phyloP scores from a whole-genome alignment of 2,329 filamentous ascomycete genomes.

The Trichoderma lentiforme region DNA sequence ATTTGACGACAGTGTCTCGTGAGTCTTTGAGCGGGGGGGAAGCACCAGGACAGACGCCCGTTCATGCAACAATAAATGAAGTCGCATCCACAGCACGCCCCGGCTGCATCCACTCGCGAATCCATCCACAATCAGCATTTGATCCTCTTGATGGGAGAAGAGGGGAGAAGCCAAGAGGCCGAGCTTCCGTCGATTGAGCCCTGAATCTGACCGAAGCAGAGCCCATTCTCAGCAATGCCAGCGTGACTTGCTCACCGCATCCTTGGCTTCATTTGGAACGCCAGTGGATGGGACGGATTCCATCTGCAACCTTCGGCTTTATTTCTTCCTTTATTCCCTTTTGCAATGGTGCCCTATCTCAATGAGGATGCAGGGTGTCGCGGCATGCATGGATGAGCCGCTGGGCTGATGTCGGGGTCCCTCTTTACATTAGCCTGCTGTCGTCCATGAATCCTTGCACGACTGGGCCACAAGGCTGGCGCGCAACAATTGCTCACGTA shows the following conservation, averaged over 20 bases:
- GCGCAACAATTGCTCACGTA: not conserved
- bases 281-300: not conserved
- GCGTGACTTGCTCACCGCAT: not conserved
- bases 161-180: not conserved
- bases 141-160: not conserved
- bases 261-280: not conserved
- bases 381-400: not conserved
- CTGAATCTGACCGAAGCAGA: not conserved
- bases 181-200: not conserved
- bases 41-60: not conserved
- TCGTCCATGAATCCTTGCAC: not conserved
- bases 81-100: not conserved
- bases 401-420: not conserved
- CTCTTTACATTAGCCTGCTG: not conserved
- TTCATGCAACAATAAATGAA: slow-evolving; percentile 11
- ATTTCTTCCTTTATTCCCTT: not conserved
- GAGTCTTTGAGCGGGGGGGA: not conserved
- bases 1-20: not conserved
- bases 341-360: not conserved
- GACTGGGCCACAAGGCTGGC: not conserved
- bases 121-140: not conserved
- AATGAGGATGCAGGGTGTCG: slow-evolving; percentile 8
- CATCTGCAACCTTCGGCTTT: not conserved
- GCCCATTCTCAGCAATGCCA: not conserved
- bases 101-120: not conserved